phyloP scores from a whole-genome alignment of 805 yeast genomes.

The Wickerhamomyces ciferrii region DNA sequence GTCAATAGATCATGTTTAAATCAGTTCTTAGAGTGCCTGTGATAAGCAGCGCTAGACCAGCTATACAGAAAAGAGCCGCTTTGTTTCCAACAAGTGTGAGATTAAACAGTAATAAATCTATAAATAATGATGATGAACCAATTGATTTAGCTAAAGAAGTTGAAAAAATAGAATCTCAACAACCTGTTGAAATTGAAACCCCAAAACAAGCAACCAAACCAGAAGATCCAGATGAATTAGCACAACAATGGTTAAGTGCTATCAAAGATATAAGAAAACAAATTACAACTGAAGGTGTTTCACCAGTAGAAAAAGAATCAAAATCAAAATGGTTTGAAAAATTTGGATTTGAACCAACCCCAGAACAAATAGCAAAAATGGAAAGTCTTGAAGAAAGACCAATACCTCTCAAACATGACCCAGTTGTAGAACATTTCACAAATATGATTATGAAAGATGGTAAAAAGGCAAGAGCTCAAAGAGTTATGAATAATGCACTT shows the following conservation, averaged over 20 bases:
- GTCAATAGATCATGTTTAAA: conserved; percentile 9
- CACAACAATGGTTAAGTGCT: conserved; percentile 42
- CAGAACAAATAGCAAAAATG: conserved; percentile 56
- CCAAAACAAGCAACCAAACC: background rate
- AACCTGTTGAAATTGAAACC: background rate
- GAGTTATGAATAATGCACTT: conserved; percentile 67
- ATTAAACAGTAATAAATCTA: conserved; percentile 7
- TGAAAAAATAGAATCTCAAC: background rate
- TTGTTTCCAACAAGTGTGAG: conserved; percentile 1
- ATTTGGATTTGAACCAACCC: conserved; percentile 49
- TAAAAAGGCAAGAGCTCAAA: conserved; percentile 75
- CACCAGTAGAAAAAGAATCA: conserved; percentile 23
- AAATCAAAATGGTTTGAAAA: conserved; percentile 17
- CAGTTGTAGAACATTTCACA: conserved; percentile 70
- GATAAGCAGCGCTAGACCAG: background rate
- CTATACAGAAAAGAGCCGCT: background rate
- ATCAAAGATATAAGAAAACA: conserved; percentile 29
- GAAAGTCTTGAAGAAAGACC: conserved; percentile 42
- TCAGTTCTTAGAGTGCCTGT: conserved; percentile 4
- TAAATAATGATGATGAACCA: background rate
- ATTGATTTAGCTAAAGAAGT: background rate
- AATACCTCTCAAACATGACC: conserved; percentile 61
- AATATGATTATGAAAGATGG: conserved; percentile 93
- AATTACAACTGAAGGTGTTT: conserved; percentile 26
- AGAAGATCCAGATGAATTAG: conserved; percentile 14